Evolutionary conservation across 805 yeast species (phyloP).

Genomic region (Candida ortonii): DNA sequence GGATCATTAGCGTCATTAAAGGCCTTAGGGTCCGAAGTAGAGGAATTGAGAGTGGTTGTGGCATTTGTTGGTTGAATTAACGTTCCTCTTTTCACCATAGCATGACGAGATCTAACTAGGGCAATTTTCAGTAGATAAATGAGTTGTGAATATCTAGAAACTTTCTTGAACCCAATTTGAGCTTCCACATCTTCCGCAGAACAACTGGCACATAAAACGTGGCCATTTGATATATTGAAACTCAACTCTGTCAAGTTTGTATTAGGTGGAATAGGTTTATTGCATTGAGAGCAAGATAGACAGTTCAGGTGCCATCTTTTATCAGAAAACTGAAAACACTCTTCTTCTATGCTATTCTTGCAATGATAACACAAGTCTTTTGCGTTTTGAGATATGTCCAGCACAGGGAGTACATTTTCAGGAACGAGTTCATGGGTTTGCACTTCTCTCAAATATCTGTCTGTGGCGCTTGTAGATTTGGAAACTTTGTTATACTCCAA

Average conservation of each 20-base stretch:
- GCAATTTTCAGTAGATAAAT: conserved; percentile 81
- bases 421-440: conserved; percentile 44
- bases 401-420: conserved; percentile 36
- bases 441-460: conserved; percentile 56
- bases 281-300: conserved; percentile 63
- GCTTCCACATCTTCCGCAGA: conserved; percentile 49
- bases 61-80: neutral
- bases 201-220: conserved; percentile 63
- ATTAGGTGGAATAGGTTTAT: conserved; percentile 35
- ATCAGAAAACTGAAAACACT: conserved; percentile 61
- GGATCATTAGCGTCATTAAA: conserved; percentile 36
- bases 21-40: conserved; percentile 1
- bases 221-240: conserved; percentile 36
- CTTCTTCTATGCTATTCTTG: conserved; percentile 74
- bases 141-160: conserved; percentile 71
- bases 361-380: conserved; percentile 78
- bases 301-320: conserved; percentile 83
- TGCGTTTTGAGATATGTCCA: conserved; percentile 53
- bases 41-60: conserved; percentile 5
- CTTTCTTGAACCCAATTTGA: conserved; percentile 52
- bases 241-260: conserved; percentile 47
- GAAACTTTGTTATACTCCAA: conserved; percentile 60
- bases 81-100: conserved; percentile 41
- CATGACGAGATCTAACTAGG: conserved; percentile 64
- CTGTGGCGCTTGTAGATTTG: conserved; percentile 59